These are phyloP conservation scores for Curvularia verruculosa DNA, from an alignment of 2,329 filamentous ascomycete genomes.

Conservation along the genomic window DNA sequence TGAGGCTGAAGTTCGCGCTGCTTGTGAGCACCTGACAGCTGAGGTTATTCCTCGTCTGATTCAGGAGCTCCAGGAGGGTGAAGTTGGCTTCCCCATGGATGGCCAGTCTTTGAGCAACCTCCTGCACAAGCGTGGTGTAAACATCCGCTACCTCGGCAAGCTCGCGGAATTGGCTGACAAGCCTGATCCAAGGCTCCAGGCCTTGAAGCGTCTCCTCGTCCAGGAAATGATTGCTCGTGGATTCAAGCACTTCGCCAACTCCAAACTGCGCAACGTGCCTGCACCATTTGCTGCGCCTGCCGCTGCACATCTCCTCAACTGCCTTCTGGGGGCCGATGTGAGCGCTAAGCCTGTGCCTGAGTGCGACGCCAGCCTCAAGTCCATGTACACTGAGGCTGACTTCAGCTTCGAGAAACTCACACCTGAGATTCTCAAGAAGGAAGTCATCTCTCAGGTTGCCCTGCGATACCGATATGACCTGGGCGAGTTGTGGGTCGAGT, in stretches of 20 bases:
- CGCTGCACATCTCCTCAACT: conserved; percentile 89
- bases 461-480: conserved; percentile 80
- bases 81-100: conserved; percentile 98
- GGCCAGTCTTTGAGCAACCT: conserved; percentile 87
- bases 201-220: conserved; percentile 75
- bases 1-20: conserved; percentile 84
- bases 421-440: conserved; percentile 70
- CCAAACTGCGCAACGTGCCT: conserved; percentile 79
- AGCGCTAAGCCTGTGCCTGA: conserved; percentile 81
- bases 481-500: conserved; percentile 68
- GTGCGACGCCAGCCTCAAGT: conserved; percentile 73
- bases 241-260: conserved; percentile 89
- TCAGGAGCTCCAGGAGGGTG: conserved; percentile 85
- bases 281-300: conserved; percentile 79
- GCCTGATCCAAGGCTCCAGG: conserved; percentile 71
- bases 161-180: conserved; percentile 69
- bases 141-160: conserved; percentile 92
- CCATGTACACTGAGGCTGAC: conserved; percentile 81
- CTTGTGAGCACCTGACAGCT: conserved; percentile 76
- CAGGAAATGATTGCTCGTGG: conserved; percentile 96
- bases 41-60: conserved; percentile 84
- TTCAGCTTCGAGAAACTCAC: conserved; percentile 81
- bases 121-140: conserved; percentile 96
- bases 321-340: conserved; percentile 77
- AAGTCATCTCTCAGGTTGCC: conserved; percentile 73